A percentile compares a stretch with the other conserved stretches of the same genome.
phyloP scores from a whole-genome alignment of 108 stramenopile genomes.

The Phaeodactylum tricornutum region DNA sequence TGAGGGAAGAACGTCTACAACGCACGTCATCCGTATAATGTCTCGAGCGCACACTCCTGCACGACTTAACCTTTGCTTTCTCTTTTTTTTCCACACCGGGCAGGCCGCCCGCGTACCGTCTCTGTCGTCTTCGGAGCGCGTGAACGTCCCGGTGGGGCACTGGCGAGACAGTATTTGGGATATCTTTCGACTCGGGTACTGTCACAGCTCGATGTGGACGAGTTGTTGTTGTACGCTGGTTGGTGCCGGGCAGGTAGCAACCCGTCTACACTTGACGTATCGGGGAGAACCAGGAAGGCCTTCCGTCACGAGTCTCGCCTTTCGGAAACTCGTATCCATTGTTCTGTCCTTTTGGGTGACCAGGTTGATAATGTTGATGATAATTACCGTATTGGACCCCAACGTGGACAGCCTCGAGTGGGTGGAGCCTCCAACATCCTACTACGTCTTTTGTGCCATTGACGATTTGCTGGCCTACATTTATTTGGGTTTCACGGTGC shows the following conservation, averaged over 20 bases:
- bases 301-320: background rate
- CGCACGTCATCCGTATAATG: background rate
- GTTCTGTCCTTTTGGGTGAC: background rate
- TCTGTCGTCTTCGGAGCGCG: background rate
- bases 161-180: slow-evolving; percentile 5
- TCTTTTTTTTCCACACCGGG: background rate
- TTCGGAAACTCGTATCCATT: background rate
- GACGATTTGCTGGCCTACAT: slow-evolving; percentile 5
- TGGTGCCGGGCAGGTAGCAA: slow-evolving; percentile 3
- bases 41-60: background rate
- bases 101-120: background rate
- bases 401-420: slow-evolving; percentile 1
- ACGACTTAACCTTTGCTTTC: background rate
- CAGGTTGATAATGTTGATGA: background rate
- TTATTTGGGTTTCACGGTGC: background rate
- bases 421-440: slow-evolving; percentile 3
- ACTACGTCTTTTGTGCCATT: slow-evolving; percentile 1
- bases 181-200: slow-evolving; percentile 1
- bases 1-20: background rate
- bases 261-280: slow-evolving; percentile 5
- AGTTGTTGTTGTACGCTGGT: background rate
- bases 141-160: slow-evolving; percentile 2
- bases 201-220: background rate
- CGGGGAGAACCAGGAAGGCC: background rate
- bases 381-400: slow-evolving; percentile 1